Evolutionary conservation across 2,329 filamentous ascomycete species (phyloP), one percentile per base, ranked within the genome.

Genomic region (Talaromyces sp.): DNA sequence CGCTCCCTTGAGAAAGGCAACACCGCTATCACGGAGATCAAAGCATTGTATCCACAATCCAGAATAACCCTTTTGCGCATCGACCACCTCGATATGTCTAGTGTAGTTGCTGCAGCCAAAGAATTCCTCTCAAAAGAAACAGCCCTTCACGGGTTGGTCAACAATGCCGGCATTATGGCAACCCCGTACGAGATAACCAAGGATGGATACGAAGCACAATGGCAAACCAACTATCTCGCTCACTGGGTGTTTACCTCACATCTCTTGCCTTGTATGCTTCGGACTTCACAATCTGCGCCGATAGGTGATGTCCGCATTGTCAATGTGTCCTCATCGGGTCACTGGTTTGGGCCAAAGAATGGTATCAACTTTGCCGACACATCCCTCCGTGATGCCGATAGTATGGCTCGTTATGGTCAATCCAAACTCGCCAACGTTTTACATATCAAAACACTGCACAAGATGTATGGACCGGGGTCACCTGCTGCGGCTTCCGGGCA

Each of bases 361-460:
- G 66, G 67, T 13, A 67, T 71, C 41, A 59, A 67, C 50, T 69
- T 70, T 27, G 60, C 66, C 3, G 66, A 70, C 52, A 27, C 60
- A 19, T 67, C 39, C 27, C 62, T 69, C n/a, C 66, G 60, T 45
- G 22, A 79, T 66, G 69, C 70, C 22, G 72, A 74, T 7, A n/a
- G 67, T 62, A 76, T 70, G 77, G 72, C 74, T 63, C 75, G 79
- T 16, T 83, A 83, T 70, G 80, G 78, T n/a, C 80, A 82, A 70
- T 76, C 73, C 69, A 83, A 83, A 70, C 78, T 82, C 8, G 80
- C 77, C 62, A 82, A 82, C 63, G 72, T 82, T 24, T 72, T 82
- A 49, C 79, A 81, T 68, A 68, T 75, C n/a, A 76, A 72, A 66
- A 74, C 72, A 7, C 66, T 82, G 56, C 67, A 79, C 62, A 72